Base-by-base conservation (phyloP, 2,329 filamentous ascomycete species). In the Incumbomyces lentus region DNA sequence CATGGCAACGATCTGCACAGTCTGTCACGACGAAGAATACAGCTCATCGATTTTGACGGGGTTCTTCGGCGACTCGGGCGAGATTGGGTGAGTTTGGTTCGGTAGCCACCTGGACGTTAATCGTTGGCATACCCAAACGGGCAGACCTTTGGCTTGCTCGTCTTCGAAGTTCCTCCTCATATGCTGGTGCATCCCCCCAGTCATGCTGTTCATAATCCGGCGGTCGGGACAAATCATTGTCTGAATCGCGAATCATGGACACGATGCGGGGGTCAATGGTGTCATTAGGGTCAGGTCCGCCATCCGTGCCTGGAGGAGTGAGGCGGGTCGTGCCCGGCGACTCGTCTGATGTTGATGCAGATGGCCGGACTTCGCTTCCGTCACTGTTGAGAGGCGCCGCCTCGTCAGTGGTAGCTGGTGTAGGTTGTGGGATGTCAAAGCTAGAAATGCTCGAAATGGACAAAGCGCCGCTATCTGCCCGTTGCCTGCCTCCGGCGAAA, bases 151-250 rank as follows among this genome's bases (percentile, higher is more conserved):
- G 33, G 22, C 42, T 45, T 14, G 18, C 38, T 36, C 22, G 19
- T 32, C 38, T 22, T 12, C 45, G 31, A 18, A 44, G 26, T n/a
- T 35, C 47, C 33, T 52, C 52, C 43, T 52, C 48, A 47, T 70
- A 70, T 1, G 65, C 60, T 10, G 67, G 67, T 8, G 65, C 67
- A 17, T 69, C 65, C 29, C 66, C 67, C 65, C 66, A 68, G 13
- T 55, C 51, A 19, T 65, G 60, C 22, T 67, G 49, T 2, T 69
- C 66, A 41, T 69, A 70, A 1, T 67, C 62, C 3, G 67, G 67
- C 33, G 67, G 67, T 5, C 35, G 37, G 26, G 47, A 37, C 6
- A 42, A 26, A 19, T 49, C 47, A 29, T 45, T 37, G 19, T 55
- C 52, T 16, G 53, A 55, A 17, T 49, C 50, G 16, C 37, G 42